These are phyloP conservation scores for Paracoccidioides brasiliensis DNA, from an alignment of 2,329 filamentous ascomycete genomes.

Conservation along the genomic window DNA sequence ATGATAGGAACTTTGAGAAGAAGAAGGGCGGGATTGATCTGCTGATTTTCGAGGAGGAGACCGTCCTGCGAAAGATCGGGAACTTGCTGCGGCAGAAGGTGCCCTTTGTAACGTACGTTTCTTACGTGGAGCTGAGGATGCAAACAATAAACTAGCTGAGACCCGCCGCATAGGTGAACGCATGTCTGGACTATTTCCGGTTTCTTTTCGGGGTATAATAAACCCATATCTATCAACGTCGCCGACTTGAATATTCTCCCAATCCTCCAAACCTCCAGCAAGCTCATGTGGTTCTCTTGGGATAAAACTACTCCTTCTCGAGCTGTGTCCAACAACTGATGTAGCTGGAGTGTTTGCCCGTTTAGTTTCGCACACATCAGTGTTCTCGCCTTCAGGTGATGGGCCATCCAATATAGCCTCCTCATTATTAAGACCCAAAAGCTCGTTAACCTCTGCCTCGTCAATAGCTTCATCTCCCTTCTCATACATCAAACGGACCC, in stretches of 20 bases:
- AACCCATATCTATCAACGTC: conserved; percentile 55
- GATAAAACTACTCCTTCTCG: conserved; percentile 24
- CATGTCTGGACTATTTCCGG: conserved; percentile 19
- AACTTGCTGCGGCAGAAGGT: conserved; percentile 34
- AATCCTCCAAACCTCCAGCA: conserved; percentile 52
- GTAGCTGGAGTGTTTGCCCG: conserved; percentile 18
- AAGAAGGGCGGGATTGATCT: conserved; percentile 33
- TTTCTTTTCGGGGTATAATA: conserved; percentile 35
- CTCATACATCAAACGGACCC: conserved; percentile 52
- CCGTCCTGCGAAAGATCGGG: conserved; percentile 30
- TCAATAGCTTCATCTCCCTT: conserved; percentile 44
- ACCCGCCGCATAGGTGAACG: conserved; percentile 42
- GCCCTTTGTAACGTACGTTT: conserved; percentile 40
- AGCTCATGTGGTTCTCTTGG: conserved; percentile 42
- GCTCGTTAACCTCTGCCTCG: conserved; percentile 27
- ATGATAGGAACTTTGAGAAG: conserved; percentile 34
- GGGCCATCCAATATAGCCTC: conserved; percentile 30
- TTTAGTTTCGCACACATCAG: conserved; percentile 17
- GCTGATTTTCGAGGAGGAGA: conserved; percentile 30
- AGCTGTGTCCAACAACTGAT: conserved; percentile 14
- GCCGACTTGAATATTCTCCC: conserved; percentile 45
- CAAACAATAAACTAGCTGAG: conserved; percentile 45
- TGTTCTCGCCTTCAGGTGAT: conserved; percentile 14
- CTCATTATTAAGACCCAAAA: conserved; percentile 24
- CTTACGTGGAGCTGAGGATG: conserved; percentile 42